A percentile compares a stretch with the other conserved stretches of the same genome.
Evolutionary conservation across 2,329 filamentous ascomycete species (phyloP).

Genomic region (Cercospora brassicicola): DNA sequence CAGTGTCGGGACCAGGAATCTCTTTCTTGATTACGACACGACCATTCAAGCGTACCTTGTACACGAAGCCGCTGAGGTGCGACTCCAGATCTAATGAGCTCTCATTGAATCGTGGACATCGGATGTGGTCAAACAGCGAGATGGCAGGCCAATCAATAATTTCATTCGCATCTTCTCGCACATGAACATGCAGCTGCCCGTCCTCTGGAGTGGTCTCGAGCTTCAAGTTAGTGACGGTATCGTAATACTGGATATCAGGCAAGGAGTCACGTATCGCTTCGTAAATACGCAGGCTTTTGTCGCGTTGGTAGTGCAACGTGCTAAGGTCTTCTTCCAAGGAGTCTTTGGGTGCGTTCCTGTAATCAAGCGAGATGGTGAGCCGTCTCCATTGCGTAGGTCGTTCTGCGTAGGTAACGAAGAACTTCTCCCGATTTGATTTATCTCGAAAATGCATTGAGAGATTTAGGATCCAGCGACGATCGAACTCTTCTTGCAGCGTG

Average conservation of each 20-base stretch:
- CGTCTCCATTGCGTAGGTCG: conserved; percentile 76
- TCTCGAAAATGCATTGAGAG: conserved; percentile 98
- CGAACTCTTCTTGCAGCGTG: conserved; percentile 75
- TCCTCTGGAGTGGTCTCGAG: conserved; percentile 82
- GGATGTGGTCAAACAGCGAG: conserved; percentile 71
- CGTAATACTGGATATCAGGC: conserved; percentile 91
- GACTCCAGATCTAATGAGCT: conserved; percentile 79
- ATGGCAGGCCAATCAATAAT: conserved; percentile 82
- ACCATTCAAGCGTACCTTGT: conserved; percentile 75
- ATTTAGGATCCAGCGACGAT: conserved; percentile 85
- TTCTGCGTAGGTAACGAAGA: conserved; percentile 93
- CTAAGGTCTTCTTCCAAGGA: conserved; percentile 85
- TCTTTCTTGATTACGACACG: conserved; percentile 90
- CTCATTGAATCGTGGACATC: conserved; percentile 62
- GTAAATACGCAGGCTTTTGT: conserved; percentile 91
- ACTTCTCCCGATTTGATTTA: conserved; percentile 89
- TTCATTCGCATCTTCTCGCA: conserved; percentile 96
- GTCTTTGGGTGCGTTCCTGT: conserved; percentile 72
- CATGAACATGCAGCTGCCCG: conserved; percentile 87
- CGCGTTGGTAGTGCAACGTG: conserved; percentile 76
- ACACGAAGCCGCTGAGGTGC: conserved; percentile 95
- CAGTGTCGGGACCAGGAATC: conserved; percentile 89
- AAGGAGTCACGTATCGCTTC: conserved; percentile 91
- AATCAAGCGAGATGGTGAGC: conserved; percentile 92
- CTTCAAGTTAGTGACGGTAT: conserved; percentile 93